Base-by-base conservation (phyloP, 2,329 filamentous ascomycete species). In the Fusarium bulbicola region DNA sequence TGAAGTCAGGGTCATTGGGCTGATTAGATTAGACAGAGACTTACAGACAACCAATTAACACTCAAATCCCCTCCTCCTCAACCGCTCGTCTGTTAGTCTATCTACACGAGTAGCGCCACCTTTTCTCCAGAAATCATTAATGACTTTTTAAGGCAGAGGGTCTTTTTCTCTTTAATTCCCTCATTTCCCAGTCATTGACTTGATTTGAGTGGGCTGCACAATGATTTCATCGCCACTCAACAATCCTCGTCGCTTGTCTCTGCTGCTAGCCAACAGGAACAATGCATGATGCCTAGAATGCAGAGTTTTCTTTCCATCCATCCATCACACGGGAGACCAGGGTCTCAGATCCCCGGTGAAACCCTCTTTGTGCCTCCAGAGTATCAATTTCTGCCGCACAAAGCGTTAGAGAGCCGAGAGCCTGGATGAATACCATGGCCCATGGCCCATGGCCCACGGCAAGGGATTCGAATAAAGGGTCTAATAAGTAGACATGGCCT, bases 181-280 rank as follows among this genome's bases (percentile, higher is more conserved):
- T 74, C 71, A 74, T 72, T 50, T 73, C 62, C 28, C 37, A 71
- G 52, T 59, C 50, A 43, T 20, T 43, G 28, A 52, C 40, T n/a
- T 18, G 30, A 20, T 34, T 30, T 54, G 52, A 61, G 70, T 59
- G 53, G 66, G 57, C 50, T 66, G 66, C 59, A 42, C 42, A 39
- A 67, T 71, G 63, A 71, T 63, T 71, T 67, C 70, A 73, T 73
- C 47, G 65, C 65, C 69, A 73, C 65, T 47, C 60, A 49, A 47
- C 64, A 21, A 43, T 36, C 59, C 39, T 50, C 50, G 39, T 60
- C 46, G 37, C 36, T 43, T 52, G 47, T 32, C 40, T 61, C 49
- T 67, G 42, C 39, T 54, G 52, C 34, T 39, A 37, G 39, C 40
- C 62, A 59, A 47, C 34, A 37, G 65, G 42, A 66, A 57, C 56